Evolutionary conservation across 352 stramenopile species (phyloP).

Genomic region (Pythium folliculosum): DNA sequence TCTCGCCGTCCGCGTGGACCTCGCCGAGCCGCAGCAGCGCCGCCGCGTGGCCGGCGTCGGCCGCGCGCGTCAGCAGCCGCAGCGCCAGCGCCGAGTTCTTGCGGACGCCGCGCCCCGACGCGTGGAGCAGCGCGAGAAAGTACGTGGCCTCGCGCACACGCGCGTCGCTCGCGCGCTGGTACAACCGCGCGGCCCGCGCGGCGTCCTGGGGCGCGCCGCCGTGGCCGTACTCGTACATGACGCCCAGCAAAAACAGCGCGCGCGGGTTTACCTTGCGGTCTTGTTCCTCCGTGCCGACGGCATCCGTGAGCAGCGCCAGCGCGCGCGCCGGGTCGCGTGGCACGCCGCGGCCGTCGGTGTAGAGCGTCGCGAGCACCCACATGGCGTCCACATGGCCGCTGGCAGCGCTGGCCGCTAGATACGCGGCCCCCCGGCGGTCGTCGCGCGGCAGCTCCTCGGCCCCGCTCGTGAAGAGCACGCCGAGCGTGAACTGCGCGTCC

Average conservation of each 20-base stretch:
- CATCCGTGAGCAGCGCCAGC: slow-evolving; percentile 18
- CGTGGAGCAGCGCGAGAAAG: slow-evolving; percentile 54
- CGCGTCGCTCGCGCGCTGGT: slow-evolving; percentile 21
- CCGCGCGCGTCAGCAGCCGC: slow-evolving; percentile 43
- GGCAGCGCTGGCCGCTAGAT: slow-evolving; percentile 24
- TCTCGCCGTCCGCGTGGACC: slow-evolving; percentile 42
- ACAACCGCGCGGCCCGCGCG: slow-evolving; percentile 21
- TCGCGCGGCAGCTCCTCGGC: slow-evolving; percentile 4
- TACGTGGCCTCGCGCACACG: slow-evolving; percentile 50
- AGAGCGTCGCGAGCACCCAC: slow-evolving; percentile 30
- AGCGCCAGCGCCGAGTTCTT: slow-evolving; percentile 39
- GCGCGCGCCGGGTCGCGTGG: slow-evolving; percentile 8
- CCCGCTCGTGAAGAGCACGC: slow-evolving; percentile 23
- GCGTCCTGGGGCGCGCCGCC: slow-evolving; percentile 16
- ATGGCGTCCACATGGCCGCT: slow-evolving; percentile 27
- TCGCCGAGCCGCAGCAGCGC: slow-evolving; percentile 59
- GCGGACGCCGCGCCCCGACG: slow-evolving; percentile 43
- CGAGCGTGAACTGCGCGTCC: slow-evolving; percentile 33
- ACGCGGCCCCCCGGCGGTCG: slow-evolving; percentile 19
- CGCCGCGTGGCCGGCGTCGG: slow-evolving; percentile 37
- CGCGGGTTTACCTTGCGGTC: slow-evolving; percentile 1
- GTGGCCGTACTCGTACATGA: slow-evolving; percentile 35
- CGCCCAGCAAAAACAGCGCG: slow-evolving; percentile 28
- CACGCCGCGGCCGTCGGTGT: slow-evolving; percentile 29
- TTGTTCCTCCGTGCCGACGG: not conserved